phyloP scores from a whole-genome alignment of 106 monocot species.

The Dendrobium nobile region DNA sequence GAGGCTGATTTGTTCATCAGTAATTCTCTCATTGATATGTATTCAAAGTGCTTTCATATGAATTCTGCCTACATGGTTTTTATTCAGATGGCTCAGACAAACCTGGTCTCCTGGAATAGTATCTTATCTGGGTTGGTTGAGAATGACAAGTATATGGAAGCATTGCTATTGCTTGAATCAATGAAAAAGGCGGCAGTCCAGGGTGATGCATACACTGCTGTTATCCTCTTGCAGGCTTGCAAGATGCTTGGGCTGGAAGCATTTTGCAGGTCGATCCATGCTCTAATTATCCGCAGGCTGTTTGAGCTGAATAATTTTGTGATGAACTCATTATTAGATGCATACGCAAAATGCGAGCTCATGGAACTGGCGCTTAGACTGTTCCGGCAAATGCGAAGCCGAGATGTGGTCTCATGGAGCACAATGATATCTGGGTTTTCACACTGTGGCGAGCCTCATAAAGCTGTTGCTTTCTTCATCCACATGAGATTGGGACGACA shows the following conservation, averaged over 20 bases:
- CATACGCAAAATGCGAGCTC: slow-evolving; percentile 58
- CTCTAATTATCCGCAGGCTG: slow-evolving; percentile 29
- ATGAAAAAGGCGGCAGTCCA: slow-evolving; percentile 27
- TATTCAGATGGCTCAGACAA: slow-evolving; percentile 27
- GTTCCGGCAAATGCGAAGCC: slow-evolving; percentile 34
- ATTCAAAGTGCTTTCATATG: slow-evolving; percentile 52
- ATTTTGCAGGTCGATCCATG: slow-evolving; percentile 62
- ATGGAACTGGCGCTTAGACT: slow-evolving; percentile 28
- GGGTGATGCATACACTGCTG: slow-evolving; percentile 56
- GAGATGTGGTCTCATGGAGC: slow-evolving; percentile 70
- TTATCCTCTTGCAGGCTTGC: slow-evolving; percentile 51
- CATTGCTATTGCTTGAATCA: slow-evolving; percentile 26
- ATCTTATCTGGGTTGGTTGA: slow-evolving; percentile 63
- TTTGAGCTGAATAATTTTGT: slow-evolving; percentile 25
- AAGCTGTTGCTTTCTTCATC: slow-evolving; percentile 43
- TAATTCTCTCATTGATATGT: slow-evolving; percentile 76
- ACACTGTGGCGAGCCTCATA: slow-evolving; percentile 30
- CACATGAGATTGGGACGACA: slow-evolving; percentile 31
- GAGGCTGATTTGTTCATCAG: slow-evolving; percentile 50
- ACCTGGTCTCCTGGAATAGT: slow-evolving; percentile 80
- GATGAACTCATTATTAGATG: slow-evolving; percentile 60
- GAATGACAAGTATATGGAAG: slow-evolving; percentile 32
- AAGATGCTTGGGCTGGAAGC: slow-evolving; percentile 25
- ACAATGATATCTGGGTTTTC: slow-evolving; percentile 52
- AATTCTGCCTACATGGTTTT: slow-evolving; percentile 46